Evolutionary conservation across 495 filamentous ascomycete species (phyloP).

Genomic region (Schizothecium vesticola): DNA sequence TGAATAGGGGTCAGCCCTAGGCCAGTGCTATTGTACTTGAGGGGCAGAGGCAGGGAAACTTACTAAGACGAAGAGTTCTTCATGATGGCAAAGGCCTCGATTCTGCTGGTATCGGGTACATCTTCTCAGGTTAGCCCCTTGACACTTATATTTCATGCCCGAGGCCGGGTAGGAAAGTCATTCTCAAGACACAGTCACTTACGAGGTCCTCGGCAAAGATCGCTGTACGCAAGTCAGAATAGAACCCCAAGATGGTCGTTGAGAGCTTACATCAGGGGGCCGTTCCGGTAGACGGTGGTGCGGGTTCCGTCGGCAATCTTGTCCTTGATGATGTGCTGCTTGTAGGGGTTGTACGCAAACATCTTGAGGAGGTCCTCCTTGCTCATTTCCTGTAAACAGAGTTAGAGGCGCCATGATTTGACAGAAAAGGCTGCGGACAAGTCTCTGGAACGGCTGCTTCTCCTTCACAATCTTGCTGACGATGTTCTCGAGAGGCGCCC

Average conservation of each 20-base stretch:
- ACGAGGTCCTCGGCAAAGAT: slow-evolving; percentile 55
- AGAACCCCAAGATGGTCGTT: too few relatives aligned
- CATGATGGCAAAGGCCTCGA: slow-evolving; percentile 91
- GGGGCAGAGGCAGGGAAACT: neutral
- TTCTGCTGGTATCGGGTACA: slow-evolving; percentile 84
- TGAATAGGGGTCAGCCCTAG: slow-evolving; percentile 4
- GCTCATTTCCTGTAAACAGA: slow-evolving; percentile 49
- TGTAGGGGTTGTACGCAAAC: slow-evolving; percentile 81
- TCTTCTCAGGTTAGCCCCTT: slow-evolving; percentile 37
- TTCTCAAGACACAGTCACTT: neutral
- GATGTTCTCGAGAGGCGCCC: slow-evolving; percentile 71
- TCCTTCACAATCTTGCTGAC: slow-evolving; percentile 82
- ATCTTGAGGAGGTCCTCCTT: slow-evolving; percentile 91
- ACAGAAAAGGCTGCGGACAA: slow-evolving; percentile 28
- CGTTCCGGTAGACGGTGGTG: slow-evolving; percentile 86
- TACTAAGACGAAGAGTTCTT: slow-evolving; percentile 84
- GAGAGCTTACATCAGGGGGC: slow-evolving; percentile 36
- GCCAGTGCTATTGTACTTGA: too few relatives aligned
- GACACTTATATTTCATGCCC: neutral
- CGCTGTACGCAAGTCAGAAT: slow-evolving; percentile 12
- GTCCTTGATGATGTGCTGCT: slow-evolving; percentile 91
- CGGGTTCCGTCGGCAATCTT: slow-evolving; percentile 81
- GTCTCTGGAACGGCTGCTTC: slow-evolving; percentile 89
- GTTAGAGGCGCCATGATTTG: neutral
- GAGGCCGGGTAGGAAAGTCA: neutral